Evolutionary conservation across 352 stramenopile species (phyloP), one percentile per base, ranked within the genome.

Genomic region (Pythium diclinum): DNA sequence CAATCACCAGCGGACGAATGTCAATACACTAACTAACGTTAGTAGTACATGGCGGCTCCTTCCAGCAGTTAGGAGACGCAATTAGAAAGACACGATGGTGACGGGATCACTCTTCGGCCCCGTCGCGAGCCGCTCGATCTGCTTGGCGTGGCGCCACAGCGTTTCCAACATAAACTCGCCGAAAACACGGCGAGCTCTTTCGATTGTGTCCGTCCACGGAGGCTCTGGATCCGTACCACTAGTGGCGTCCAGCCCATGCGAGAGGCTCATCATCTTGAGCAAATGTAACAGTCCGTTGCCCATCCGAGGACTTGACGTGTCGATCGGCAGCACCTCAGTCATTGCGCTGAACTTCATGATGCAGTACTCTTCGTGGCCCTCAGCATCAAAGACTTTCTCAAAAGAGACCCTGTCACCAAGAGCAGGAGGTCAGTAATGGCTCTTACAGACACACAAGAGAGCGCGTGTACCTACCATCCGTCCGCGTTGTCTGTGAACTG

Each of bases 291-390:
- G 23, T 10, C 61, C 44, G 17, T 47, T 34, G 9, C 10, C 48
- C 5, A 33, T 53, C 30, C 36, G 46, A 11, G 17, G 6, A 13
- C 47, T 33, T 1, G 47, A n/a, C 23, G 56, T 28, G 19, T 30
- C 44, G 6, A 66, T 21, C 23, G 64, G 64, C 9, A 52, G 30
- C 10, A 71, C 32, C n/a, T 58, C 40, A 23, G 44, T 58, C 49
- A 61, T 61, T 5, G 57, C 60, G 33, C 63, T 69, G 56, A 28
- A 65, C 56, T 69, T 69, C n/a, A 69, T 56, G 16, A 65, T 17
- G 49, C 51, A 65, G 6, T 9, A 13, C 14, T 60, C 47, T 9
- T 13, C 16, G 17, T 32, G 2, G 16, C 21, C 3, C 0, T 30
- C 49, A 5, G 16, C 7, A 38, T 61, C 56, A n/a, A 53, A 28